Evolutionary conservation across 1,284 basidiomycete genomes (phyloP).

Genomic region (Boletellus sp.): DNA sequence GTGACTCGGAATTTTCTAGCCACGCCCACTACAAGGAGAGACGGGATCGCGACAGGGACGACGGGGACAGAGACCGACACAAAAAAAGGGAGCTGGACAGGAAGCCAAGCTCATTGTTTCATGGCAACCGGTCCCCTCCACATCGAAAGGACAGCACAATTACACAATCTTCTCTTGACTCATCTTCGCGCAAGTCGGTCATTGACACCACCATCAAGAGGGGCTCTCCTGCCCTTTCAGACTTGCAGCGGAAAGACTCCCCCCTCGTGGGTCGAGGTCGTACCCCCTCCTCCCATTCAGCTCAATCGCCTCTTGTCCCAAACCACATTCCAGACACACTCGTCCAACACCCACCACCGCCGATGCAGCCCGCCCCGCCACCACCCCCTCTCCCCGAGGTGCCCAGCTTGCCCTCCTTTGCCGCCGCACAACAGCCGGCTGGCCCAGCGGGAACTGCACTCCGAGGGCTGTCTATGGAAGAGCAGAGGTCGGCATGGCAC

Average conservation of each 20-base stretch:
- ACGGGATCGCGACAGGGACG: slow-evolving; percentile 14
- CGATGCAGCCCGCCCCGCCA: slow-evolving; percentile 20
- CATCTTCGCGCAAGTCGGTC: slow-evolving; percentile 15
- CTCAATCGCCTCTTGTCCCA: slow-evolving; percentile 9
- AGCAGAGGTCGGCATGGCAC: slow-evolving; percentile 31
- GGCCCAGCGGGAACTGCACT: background rate
- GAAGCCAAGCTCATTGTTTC: slow-evolving; percentile 6
- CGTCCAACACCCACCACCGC: slow-evolving; percentile 6
- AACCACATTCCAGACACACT: background rate
- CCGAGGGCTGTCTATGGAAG: slow-evolving; percentile 24
- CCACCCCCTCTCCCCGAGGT: slow-evolving; percentile 10
- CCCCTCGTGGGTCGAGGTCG: slow-evolving; percentile 4
- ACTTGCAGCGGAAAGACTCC: slow-evolving; percentile 6
- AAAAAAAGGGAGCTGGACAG: slow-evolving; percentile 7
- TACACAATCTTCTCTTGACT: slow-evolving; percentile 9
- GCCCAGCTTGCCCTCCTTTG: slow-evolving; percentile 22
- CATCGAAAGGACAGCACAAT: slow-evolving; percentile 20
- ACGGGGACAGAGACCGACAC: slow-evolving; percentile 1
- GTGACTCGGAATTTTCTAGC: slow-evolving; percentile 19
- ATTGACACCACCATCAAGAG: slow-evolving; percentile 15
- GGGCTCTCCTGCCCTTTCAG: slow-evolving; percentile 27
- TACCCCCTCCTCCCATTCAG: slow-evolving; percentile 4
- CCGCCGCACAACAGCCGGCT: slow-evolving; percentile 7
- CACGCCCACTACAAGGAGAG: slow-evolving; percentile 14
- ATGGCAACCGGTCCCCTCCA: slow-evolving; percentile 10